phyloP scores from a whole-genome alignment of 1,139 yeast genomes.

The Yamadazyma dendronema region DNA sequence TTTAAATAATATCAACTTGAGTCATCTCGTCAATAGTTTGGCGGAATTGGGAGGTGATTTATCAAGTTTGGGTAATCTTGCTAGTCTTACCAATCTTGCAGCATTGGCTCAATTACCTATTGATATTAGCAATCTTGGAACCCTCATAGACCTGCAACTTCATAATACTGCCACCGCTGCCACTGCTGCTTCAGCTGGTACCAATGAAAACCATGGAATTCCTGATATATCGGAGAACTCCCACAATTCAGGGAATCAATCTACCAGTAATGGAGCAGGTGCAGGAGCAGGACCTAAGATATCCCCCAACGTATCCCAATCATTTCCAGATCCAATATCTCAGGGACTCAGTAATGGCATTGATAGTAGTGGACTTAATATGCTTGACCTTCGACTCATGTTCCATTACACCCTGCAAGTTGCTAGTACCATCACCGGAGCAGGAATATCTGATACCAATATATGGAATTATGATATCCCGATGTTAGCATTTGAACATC shows the following conservation, averaged over 20 bases:
- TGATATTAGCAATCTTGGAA: constrained; percentile 38
- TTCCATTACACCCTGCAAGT: constrained; percentile 86
- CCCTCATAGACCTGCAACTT: constrained; percentile 25
- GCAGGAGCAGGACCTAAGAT: constrained; percentile 20
- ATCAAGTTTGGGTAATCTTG: constrained; percentile 37
- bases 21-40: constrained; percentile 45
- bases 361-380: constrained; percentile 46
- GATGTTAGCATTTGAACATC: constrained; percentile 80
- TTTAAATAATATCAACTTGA: constrained; percentile 42
- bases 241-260: not conserved
- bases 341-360: constrained; percentile 10
- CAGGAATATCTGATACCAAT: constrained; percentile 83
- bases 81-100: constrained; percentile 42
- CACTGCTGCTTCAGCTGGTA: not conserved
- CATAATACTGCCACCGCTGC: constrained; percentile 7
- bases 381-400: constrained; percentile 77
- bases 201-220: not conserved
- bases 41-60: constrained; percentile 39
- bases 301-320: constrained; percentile 26
- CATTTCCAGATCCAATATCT: constrained; percentile 17
- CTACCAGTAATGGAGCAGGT: not conserved
- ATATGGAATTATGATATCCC: constrained; percentile 91
- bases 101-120: constrained; percentile 46
- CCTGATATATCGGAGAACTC: not conserved
- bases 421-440: constrained; percentile 83